A percentile compares a stretch with the other conserved stretches of the same genome.
phyloP scores from a whole-genome alignment of 768 basidiomycete species.

The Agaricus sinodeliciosus region DNA sequence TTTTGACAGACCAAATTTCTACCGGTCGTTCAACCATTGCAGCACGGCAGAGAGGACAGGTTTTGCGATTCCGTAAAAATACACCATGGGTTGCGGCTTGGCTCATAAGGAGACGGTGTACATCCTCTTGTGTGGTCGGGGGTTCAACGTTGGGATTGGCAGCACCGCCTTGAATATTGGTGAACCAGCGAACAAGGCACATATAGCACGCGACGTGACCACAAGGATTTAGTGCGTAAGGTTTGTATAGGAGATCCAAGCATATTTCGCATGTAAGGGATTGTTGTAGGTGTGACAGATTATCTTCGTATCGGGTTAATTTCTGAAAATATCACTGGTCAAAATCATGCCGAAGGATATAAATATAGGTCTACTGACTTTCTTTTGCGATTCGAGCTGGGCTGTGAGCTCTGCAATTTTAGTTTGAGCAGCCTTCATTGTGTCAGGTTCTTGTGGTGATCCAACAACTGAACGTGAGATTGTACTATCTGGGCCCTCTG shows the following conservation, averaged over 20 bases:
- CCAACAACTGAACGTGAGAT: slow-evolving; percentile 5
- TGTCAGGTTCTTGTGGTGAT: slow-evolving; percentile 12
- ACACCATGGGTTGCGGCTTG: slow-evolving; percentile 28
- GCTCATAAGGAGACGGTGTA: slow-evolving; percentile 28
- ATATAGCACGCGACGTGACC: slow-evolving; percentile 67
- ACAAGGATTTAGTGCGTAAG: slow-evolving; percentile 70
- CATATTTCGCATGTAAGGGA: slow-evolving; percentile 76
- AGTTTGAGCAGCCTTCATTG: slow-evolving; percentile 9
- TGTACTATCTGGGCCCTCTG: slow-evolving; percentile 15
- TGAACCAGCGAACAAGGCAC: slow-evolving; percentile 78
- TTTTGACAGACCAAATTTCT: slow-evolving; percentile 68
- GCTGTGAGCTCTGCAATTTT: slow-evolving; percentile 9
- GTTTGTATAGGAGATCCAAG: slow-evolving; percentile 64
- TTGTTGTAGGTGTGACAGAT: slow-evolving; percentile 51
- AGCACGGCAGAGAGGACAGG: slow-evolving; percentile 72
- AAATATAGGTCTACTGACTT: slow-evolving; percentile 5
- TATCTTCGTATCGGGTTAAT: slow-evolving; percentile 44
- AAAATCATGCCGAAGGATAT: neutral
- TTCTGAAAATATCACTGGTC: slow-evolving; percentile 24
- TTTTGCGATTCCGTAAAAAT: slow-evolving; percentile 52
- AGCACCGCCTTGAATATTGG: slow-evolving; percentile 25
- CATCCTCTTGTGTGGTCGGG: slow-evolving; percentile 18
- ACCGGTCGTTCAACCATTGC: slow-evolving; percentile 53
- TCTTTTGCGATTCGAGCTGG: slow-evolving; percentile 6
- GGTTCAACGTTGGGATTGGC: slow-evolving; percentile 12